Percentiles rank a stretch among this genome's conserved stretches.
These are phyloP conservation scores for Fraxinus velutina DNA, from an alignment of 305 asterid species.

Conservation along the genomic window DNA sequence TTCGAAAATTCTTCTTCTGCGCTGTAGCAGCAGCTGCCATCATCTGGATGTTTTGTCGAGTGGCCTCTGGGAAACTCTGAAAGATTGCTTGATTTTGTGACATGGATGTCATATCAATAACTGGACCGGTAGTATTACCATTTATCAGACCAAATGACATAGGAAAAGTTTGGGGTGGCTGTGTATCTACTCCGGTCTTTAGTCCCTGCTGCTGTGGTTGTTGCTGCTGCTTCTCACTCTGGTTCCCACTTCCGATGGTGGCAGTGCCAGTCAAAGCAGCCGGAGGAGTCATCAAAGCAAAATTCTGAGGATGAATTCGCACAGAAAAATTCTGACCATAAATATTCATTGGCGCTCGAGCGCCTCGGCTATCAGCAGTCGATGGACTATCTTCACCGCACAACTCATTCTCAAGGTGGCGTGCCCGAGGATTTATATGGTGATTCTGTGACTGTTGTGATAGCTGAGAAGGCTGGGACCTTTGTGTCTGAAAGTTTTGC, in stretches of 20 bases:
- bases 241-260: constrained; percentile 23
- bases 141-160: constrained; percentile 43
- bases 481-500: constrained; percentile 50
- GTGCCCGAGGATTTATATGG: constrained; percentile 34
- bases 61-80: constrained; percentile 39
- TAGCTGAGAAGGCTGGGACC: constrained; percentile 39
- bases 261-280: constrained; percentile 37
- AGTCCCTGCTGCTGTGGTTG: constrained; percentile 38
- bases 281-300: constrained; percentile 59
- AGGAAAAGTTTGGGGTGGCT: constrained; percentile 39
- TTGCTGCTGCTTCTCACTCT: constrained; percentile 35
- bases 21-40: constrained; percentile 24
- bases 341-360: constrained; percentile 52
- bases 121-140: constrained; percentile 33
- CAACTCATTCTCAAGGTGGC: constrained; percentile 57
- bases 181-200: constrained; percentile 46
- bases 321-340: constrained; percentile 64
- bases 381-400: constrained; percentile 66
- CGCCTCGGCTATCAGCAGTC: constrained; percentile 50
- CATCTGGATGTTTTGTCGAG: constrained; percentile 40
- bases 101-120: constrained; percentile 40
- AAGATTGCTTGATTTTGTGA: constrained; percentile 46
- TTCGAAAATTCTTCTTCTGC: constrained; percentile 46
- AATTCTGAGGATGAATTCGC: constrained; percentile 70
- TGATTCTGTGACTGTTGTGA: constrained; percentile 45